phyloP scores from a whole-genome alignment of 306 rosid species.

The Sophora flavescens region DNA sequence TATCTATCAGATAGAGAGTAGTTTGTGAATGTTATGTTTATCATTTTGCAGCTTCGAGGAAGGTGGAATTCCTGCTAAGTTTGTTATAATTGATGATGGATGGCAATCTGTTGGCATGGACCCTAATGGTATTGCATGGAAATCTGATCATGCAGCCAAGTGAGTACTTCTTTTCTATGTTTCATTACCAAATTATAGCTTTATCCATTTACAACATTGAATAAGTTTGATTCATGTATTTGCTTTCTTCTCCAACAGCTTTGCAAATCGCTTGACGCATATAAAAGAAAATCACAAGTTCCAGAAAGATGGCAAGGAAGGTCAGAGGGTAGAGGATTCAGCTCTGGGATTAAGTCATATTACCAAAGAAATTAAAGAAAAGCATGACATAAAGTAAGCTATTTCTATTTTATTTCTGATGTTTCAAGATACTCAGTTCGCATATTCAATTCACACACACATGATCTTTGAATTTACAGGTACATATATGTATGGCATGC shows the following conservation, averaged over 20 bases:
- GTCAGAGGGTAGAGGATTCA: slow-evolving; percentile 70
- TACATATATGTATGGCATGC: slow-evolving; percentile 92
- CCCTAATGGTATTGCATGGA: slow-evolving; percentile 51
- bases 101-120: slow-evolving; percentile 89
- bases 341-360: slow-evolving; percentile 73
- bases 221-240: slow-evolving; percentile 5
- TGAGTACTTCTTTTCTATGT: slow-evolving; percentile 42
- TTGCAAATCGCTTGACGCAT: slow-evolving; percentile 77
- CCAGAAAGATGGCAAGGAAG: slow-evolving; percentile 87
- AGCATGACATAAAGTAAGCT: slow-evolving; percentile 64
- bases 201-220: not conserved
- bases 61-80: slow-evolving; percentile 85
- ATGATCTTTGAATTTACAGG: slow-evolving; percentile 52
- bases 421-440: slow-evolving; percentile 3
- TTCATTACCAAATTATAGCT: slow-evolving; percentile 10
- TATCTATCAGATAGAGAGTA: slow-evolving; percentile 13
- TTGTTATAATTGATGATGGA: slow-evolving; percentile 88
- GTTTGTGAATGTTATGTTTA: not conserved
- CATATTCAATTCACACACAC: not conserved
- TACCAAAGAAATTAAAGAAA: slow-evolving; percentile 63
- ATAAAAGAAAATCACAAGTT: slow-evolving; percentile 88
- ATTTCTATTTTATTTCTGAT: slow-evolving; percentile 8
- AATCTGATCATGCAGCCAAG: slow-evolving; percentile 74
- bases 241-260: slow-evolving; percentile 54
- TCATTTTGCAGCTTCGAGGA: slow-evolving; percentile 62